Evolutionary conservation across 352 stramenopile species (phyloP).

Genomic region (Blastocystis sp.): DNA sequence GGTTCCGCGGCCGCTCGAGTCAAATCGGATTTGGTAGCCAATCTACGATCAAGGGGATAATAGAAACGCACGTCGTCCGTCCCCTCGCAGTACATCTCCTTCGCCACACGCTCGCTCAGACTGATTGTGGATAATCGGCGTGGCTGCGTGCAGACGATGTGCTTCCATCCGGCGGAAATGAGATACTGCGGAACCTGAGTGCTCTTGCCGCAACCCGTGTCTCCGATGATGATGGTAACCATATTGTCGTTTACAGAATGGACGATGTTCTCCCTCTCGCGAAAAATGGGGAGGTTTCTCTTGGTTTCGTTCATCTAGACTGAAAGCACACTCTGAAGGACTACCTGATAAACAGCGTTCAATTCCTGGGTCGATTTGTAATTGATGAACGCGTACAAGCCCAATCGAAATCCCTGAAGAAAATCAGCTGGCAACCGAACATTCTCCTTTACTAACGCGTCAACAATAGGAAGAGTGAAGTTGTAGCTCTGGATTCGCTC

Average conservation of each 20-base stretch:
- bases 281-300: constrained; percentile 54
- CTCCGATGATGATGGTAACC: constrained; percentile 69
- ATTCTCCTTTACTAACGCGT: constrained; percentile 14
- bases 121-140: constrained; percentile 68
- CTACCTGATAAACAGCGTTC: constrained; percentile 59
- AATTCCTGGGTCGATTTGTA: constrained; percentile 61
- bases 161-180: constrained; percentile 46
- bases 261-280: constrained; percentile 38
- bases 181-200: constrained; percentile 71
- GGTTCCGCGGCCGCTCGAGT: constrained; percentile 19
- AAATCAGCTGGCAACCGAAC: constrained; percentile 2
- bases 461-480: constrained; percentile 43
- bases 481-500: constrained; percentile 39
- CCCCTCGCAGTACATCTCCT: constrained; percentile 72
- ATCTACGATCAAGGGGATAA: not conserved
- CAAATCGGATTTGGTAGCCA: constrained; percentile 65
- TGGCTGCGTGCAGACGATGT: constrained; percentile 72
- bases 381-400: constrained; percentile 64
- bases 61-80: constrained; percentile 23
- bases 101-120: constrained; percentile 63
- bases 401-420: constrained; percentile 62
- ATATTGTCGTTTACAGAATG: constrained; percentile 26
- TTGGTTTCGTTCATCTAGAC: constrained; percentile 53
- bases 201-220: constrained; percentile 73
- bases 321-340: not conserved